Evolutionary conservation across 257 asterid genomes (phyloP), one percentile per base, ranked within the genome.

Genomic region (Solanum lycopersicoides): DNA sequence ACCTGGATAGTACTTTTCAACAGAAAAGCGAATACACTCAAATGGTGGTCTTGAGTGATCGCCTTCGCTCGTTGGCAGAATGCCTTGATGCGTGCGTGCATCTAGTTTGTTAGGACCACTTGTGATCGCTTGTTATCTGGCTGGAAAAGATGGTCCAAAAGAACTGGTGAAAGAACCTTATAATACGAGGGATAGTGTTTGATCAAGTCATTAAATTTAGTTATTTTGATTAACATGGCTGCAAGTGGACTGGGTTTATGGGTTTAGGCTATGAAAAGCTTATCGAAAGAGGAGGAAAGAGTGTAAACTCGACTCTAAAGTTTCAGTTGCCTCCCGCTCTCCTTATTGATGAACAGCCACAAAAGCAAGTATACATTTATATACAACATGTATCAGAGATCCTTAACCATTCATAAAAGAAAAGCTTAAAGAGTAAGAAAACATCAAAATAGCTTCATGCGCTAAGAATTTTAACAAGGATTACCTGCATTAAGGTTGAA

Each of bases 401-500:
- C 63, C 83, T 76, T 32, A 76, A 14, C 21, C 83, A 25, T 44
- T 77, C 83, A 77, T 30, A 50, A 82, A 82, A 50, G 71, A 18
- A 82, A 82, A 37, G 12, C 32, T 50, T 82, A 41, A 32, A 82
- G 84, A 50, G 69, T 32, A 82, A 50, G 32, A 32, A 32, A 82
- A 30, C 30, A 6, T 18, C 25, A 3, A 80, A 25, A 80, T 18
- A 30, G 44, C 20, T 80, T 12, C 68, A 47, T 80, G 66, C 7
- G 32, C 44, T 30, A 50, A 82, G 28, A 80, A 82, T 47, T 18
- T 45, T 30, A 72, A 86, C 73, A 86, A 23, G 74, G 84, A 85
- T 90, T 87, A 96, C 99, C 98, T 97, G 99, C 68, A 34, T 87
- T 83, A 88, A 85, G 87, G 91, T 96, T 66, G 98, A 95, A 75